phyloP scores from a whole-genome alignment of 2,329 filamentous ascomycete species.

The Cytospora schulzeri region DNA sequence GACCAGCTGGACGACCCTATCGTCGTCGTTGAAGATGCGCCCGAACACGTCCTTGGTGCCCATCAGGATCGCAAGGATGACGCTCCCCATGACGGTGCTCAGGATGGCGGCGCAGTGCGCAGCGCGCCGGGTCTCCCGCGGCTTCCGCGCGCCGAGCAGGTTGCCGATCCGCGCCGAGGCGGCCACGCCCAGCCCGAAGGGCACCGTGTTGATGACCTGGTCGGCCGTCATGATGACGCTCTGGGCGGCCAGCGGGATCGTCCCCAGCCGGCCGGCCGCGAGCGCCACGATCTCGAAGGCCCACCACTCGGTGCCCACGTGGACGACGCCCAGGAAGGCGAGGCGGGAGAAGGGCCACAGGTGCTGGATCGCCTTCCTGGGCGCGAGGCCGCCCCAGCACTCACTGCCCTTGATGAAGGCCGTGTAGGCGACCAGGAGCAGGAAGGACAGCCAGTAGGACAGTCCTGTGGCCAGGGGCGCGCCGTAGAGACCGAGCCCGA shows the following conservation, averaged over 20 bases:
- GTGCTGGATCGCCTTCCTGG: slow-evolving; percentile 65
- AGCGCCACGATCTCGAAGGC: slow-evolving; percentile 89
- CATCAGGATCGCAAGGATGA: slow-evolving; percentile 72
- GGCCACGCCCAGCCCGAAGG: slow-evolving; percentile 83
- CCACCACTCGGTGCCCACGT: slow-evolving; percentile 93
- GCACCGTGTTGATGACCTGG: slow-evolving; percentile 82
- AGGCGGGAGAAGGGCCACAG: slow-evolving; percentile 72
- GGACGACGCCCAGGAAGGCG: slow-evolving; percentile 74
- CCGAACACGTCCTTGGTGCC: slow-evolving; percentile 72
- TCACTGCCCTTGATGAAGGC: slow-evolving; percentile 69
- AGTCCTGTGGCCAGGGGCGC: slow-evolving; percentile 82
- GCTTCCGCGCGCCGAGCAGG: slow-evolving; percentile 69
- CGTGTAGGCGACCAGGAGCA: slow-evolving; percentile 73
- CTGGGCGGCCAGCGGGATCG: slow-evolving; percentile 77
- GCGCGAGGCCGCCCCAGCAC: slow-evolving; percentile 77
- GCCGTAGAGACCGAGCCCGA: slow-evolving; percentile 72
- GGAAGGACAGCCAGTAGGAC: slow-evolving; percentile 83
- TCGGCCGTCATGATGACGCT: slow-evolving; percentile 89
- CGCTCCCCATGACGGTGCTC: slow-evolving; percentile 66
- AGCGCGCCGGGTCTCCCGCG: slow-evolving; percentile 67
- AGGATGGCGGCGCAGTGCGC: slow-evolving; percentile 76
- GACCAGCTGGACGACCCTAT: slow-evolving; percentile 70
- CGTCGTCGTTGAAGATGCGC: slow-evolving; percentile 79
- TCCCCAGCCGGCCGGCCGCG: slow-evolving; percentile 78
- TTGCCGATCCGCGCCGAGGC: slow-evolving; percentile 79